Evolutionary conservation across 1,284 basidiomycete genomes (phyloP).

Genomic region (Marasmius fiardii): DNA sequence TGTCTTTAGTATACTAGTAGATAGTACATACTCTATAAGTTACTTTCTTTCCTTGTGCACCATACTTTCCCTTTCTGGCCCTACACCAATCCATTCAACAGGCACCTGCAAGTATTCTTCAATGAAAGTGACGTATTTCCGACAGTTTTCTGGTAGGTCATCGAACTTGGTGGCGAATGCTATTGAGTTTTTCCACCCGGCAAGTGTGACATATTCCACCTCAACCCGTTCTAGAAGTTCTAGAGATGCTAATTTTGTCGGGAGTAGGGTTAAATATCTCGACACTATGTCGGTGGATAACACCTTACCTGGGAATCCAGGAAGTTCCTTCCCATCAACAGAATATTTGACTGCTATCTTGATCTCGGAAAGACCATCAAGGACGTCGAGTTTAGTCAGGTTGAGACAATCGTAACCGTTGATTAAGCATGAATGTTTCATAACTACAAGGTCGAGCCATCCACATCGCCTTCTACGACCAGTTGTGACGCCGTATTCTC

Average conservation of each 20-base stretch:
- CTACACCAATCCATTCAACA: constrained; percentile 91
- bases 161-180: constrained; percentile 63
- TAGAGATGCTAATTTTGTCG: constrained; percentile 65
- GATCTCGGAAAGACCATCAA: constrained; percentile 86
- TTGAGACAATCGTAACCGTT: constrained; percentile 96
- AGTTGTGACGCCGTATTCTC: constrained; percentile 91
- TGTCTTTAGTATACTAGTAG: not conserved
- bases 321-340: constrained; percentile 74
- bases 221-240: constrained; percentile 79
- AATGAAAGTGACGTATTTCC: constrained; percentile 86
- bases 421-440: constrained; percentile 91
- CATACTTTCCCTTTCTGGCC: constrained; percentile 84
- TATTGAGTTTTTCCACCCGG: constrained; percentile 91
- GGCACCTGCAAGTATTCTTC: constrained; percentile 80
- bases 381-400: constrained; percentile 93
- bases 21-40: not conserved
- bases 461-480: constrained; percentile 92
- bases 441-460: constrained; percentile 96
- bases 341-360: constrained; percentile 86
- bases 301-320: constrained; percentile 83
- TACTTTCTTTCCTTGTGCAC: constrained; percentile 31
- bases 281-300: constrained; percentile 1
- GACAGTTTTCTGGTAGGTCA: constrained; percentile 85
- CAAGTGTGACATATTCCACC: constrained; percentile 87
- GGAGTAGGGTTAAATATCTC: not conserved